Evolutionary conservation across 2,329 filamentous ascomycete genomes (phyloP).

Genomic region (Trichocomaceae sp.): DNA sequence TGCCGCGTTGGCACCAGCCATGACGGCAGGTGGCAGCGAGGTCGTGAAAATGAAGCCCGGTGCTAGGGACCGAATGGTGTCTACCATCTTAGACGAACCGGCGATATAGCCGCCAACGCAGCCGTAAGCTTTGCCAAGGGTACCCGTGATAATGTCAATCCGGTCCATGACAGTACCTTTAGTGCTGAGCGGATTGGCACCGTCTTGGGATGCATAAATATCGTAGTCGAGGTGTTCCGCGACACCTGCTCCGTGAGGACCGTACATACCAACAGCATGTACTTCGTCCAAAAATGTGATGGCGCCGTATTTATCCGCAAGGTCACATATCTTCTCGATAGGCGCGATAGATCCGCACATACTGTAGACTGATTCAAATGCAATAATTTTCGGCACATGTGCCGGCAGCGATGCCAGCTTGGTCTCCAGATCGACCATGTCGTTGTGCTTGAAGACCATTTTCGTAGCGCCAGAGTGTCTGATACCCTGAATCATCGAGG

Average conservation of each 20-base stretch:
- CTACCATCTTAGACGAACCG: constrained; percentile 76
- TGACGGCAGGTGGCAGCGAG: constrained; percentile 87
- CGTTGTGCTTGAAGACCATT: constrained; percentile 98
- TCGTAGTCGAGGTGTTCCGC: constrained; percentile 96
- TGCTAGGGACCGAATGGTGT: constrained; percentile 87
- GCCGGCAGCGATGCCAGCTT: constrained; percentile 84
- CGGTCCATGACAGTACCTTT: constrained; percentile 88
- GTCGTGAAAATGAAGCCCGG: constrained; percentile 99
- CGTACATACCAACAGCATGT: constrained; percentile 98
- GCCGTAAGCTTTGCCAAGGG: constrained; percentile 93
- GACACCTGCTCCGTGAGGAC: constrained; percentile 88
- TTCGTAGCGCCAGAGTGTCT: constrained; percentile 95
- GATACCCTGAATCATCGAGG: constrained; percentile 99
- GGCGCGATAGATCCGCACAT: constrained; percentile 98
- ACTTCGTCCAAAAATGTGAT: constrained; percentile 98
- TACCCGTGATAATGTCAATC: constrained; percentile 95
- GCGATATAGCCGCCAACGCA: constrained; percentile 98
- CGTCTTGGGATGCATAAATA: constrained; percentile 66
- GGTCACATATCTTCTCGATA: constrained; percentile 90
- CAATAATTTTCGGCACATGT: constrained; percentile 91
- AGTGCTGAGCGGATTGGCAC: constrained; percentile 39
- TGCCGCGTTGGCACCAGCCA: constrained; percentile 85
- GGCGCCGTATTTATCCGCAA: constrained; percentile 95
- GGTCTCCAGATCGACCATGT: constrained; percentile 82
- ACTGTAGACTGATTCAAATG: constrained; percentile 97